Evolutionary conservation across 1,284 basidiomycete genomes (phyloP), one percentile per base, ranked within the genome.

Genomic region (Pisolithus thermaeus): DNA sequence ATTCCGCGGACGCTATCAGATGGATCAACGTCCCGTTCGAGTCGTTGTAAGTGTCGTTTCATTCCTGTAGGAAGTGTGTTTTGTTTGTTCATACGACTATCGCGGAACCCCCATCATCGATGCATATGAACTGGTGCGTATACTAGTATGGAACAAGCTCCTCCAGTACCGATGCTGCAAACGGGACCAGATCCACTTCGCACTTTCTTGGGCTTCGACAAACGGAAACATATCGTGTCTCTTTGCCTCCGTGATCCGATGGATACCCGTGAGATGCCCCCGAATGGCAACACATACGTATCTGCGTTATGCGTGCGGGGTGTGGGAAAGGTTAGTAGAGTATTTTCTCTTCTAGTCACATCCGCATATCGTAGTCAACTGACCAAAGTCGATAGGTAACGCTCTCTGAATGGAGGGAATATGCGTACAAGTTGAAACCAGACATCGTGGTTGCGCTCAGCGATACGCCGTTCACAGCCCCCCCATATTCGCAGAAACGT

Each of bases 11-110:
- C 7, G 74, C 79, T 1, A 75, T 87, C 30, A 73, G 66, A 53
- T 87, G 83, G 78, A 68, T 87, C 0, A 75, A 87, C 56, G 66
- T 89, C 0, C 80, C 87, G 0, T 89, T 90, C 59, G 90, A 92
- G 68, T 79, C 83, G 25, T 90, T 91, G 90, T 90, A 64, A 77
- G 87, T 75, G n/a, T 25, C 36, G 30, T 30, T n/a, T 25, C 36
- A 30, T 30, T 22, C 14, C 50, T 25, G 38, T 45, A 37, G 11
- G 14, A 25, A 11, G 8, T 11, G 25, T 14, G 40, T 28, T 8
- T 32, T 1, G 7, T 18, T 12, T n/a, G 27, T 47, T 44, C 36
- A n/a, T 37, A 25, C 16, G 7, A 37, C 3, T 6, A 27, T 28
- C n/a, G 23, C 28, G 37, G 16, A 14, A 20, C 11, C 37, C 14